phyloP scores from a whole-genome alignment of 495 filamentous ascomycete genomes.

The Penicillium tannophilum region DNA sequence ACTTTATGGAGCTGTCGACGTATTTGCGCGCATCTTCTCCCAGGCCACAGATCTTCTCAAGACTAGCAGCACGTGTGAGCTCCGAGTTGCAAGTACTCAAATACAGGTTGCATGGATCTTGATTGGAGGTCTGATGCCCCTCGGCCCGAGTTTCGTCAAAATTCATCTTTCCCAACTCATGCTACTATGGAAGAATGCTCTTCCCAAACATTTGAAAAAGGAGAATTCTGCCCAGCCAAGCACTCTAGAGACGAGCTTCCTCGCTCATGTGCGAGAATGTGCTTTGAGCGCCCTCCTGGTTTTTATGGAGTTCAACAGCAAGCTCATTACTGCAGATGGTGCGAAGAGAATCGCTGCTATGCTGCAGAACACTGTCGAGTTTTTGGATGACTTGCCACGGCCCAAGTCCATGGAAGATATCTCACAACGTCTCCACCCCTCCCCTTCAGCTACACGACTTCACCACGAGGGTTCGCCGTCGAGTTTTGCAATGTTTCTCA shows the following conservation, averaged over 20 bases:
- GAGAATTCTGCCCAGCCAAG: constrained; percentile 83
- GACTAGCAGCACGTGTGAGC: constrained; percentile 85
- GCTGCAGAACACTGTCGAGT: constrained; percentile 93
- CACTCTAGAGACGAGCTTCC: constrained; percentile 84
- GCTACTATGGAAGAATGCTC: constrained; percentile 95
- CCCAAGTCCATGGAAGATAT: constrained; percentile 91
- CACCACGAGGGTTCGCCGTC: constrained; percentile 87
- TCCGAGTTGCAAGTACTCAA: constrained; percentile 89
- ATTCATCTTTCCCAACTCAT: constrained; percentile 95
- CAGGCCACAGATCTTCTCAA: constrained; percentile 93
- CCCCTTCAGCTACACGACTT: constrained; percentile 90
- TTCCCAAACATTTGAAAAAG: constrained; percentile 90
- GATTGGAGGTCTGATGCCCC: constrained; percentile 93
- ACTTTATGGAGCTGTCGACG: constrained; percentile 91
- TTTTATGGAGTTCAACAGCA: constrained; percentile 93
- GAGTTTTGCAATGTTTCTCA: constrained; percentile 92
- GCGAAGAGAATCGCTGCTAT: constrained; percentile 90
- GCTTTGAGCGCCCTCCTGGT: constrained; percentile 87
- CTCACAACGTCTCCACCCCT: constrained; percentile 78
- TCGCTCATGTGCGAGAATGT: constrained; percentile 94
- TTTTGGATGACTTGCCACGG: constrained; percentile 76
- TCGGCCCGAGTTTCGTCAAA: constrained; percentile 98
- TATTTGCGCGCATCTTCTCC: constrained; percentile 87
- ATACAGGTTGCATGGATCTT: constrained; percentile 98
- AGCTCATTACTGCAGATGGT: constrained; percentile 88